Percentiles rank a stretch among this genome's conserved stretches.
Conservation (phyloP, 176 grass and related monocot species). For the Hordeum marinum region DNA sequence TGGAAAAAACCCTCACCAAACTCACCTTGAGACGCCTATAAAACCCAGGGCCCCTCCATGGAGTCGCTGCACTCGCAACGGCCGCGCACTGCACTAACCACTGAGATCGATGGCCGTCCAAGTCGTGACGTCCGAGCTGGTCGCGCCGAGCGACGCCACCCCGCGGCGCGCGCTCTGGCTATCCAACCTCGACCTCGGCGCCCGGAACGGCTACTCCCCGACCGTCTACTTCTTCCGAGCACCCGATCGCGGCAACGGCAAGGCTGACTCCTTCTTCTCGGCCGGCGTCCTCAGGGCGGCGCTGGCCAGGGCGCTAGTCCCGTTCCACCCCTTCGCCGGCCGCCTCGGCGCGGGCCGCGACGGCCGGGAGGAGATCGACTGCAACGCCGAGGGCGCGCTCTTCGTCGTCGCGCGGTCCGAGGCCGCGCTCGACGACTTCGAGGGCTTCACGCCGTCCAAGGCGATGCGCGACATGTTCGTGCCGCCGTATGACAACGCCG, state of each 20-base stretch:
- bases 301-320: constrained; percentile 38
- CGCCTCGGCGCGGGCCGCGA: constrained; percentile 16
- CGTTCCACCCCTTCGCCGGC: constrained; percentile 57
- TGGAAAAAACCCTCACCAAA: too few relatives aligned
- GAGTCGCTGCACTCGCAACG: constrained; percentile 13
- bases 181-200: constrained; percentile 66
- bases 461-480: constrained; percentile 40
- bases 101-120: constrained; percentile 17
- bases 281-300: constrained; percentile 26
- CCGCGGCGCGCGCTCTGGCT: constrained; percentile 46
- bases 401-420: constrained; percentile 37
- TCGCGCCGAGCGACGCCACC: constrained; percentile 42
- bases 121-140: constrained; percentile 43
- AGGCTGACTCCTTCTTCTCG: constrained; percentile 32
- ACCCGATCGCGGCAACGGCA: neutral
- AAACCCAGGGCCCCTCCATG: neutral
- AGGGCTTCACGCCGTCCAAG: constrained; percentile 27
- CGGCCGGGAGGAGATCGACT: constrained; percentile 46
- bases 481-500: constrained; percentile 5
- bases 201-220: constrained; percentile 38
- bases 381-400: constrained; percentile 42
- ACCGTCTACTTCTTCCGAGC: constrained; percentile 57
- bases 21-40: neutral
- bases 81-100: neutral
- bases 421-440: constrained; percentile 33